A percentile compares a stretch with the other conserved stretches of the same genome.
phyloP scores from a whole-genome alignment of 345 rosid species.

The Fremontodendron californicum region DNA sequence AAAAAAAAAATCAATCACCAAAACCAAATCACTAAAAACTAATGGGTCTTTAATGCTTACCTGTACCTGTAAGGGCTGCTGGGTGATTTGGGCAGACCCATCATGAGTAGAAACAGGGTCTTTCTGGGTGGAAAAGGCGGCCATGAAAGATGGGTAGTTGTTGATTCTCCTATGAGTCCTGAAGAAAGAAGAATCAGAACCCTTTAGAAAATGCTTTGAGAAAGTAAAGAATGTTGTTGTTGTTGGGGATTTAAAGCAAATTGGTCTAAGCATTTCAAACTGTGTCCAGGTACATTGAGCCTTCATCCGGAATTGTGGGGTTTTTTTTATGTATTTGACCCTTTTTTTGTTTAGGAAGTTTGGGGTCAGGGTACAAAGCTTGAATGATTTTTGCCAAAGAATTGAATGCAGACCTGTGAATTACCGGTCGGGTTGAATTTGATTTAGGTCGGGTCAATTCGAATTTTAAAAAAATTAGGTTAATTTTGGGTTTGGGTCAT shows the following conservation, averaged over 20 bases:
- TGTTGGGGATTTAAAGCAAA: not conserved
- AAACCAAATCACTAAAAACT: not conserved
- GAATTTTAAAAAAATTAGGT: too few species aligned
- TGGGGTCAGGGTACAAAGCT: not conserved
- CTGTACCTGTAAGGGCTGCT: not conserved
- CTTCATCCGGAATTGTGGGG: not conserved
- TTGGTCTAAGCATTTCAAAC: not conserved
- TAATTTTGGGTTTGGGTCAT: too few species aligned
- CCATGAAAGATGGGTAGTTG: constrained; percentile 2
- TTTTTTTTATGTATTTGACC: not conserved
- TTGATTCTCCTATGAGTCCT: not conserved
- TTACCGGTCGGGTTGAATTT: too few species aligned
- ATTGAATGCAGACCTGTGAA: not conserved
- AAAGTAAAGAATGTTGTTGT: not conserved
- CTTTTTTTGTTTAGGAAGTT: not conserved
- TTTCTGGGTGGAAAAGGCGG: not conserved
- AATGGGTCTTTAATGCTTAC: not conserved
- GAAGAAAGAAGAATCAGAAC: not conserved
- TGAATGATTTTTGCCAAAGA: not conserved
- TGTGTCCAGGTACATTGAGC: not conserved
- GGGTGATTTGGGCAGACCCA: not conserved
- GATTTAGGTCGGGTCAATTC: too few species aligned
- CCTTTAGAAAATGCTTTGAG: not conserved
- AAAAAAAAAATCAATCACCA: not conserved
- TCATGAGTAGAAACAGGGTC: not conserved